Percentiles rank a stretch among this genome's conserved stretches.
These are phyloP conservation scores for Sporisorium graminicola DNA, from an alignment of 1,284 basidiomycete genomes.

Conservation along the genomic window DNA sequence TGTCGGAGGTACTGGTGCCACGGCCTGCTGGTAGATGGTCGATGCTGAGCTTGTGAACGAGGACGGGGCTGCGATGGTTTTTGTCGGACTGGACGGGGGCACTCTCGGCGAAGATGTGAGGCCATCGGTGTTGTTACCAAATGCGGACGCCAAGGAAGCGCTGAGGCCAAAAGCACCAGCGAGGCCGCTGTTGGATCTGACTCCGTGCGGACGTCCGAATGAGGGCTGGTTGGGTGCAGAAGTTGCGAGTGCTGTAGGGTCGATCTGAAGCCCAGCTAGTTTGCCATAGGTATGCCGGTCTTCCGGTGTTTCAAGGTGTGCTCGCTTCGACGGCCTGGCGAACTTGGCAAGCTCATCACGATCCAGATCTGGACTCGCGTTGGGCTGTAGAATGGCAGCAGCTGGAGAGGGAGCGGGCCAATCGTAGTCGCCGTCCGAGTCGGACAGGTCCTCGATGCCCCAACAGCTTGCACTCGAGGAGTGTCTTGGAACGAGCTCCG, in stretches of 20 bases:
- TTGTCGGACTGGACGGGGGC: constrained; percentile 49
- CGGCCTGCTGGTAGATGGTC: constrained; percentile 35
- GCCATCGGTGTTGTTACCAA: constrained; percentile 10
- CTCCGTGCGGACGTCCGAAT: constrained; percentile 11
- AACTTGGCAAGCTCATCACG: constrained; percentile 44
- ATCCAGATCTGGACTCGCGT: constrained; percentile 26
- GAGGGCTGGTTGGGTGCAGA: constrained; percentile 12
- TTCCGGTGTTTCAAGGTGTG: constrained; percentile 41
- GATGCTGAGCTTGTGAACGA: constrained; percentile 18
- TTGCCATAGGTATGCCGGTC: constrained; percentile 47
- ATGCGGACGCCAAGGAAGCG: constrained; percentile 19
- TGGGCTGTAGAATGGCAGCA: not conserved
- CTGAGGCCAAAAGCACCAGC: constrained; percentile 40
- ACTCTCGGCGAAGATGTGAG: constrained; percentile 28
- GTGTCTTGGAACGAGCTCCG: constrained; percentile 37
- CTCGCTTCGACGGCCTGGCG: constrained; percentile 34
- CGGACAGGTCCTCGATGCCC: constrained; percentile 48
- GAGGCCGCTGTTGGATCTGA: constrained; percentile 30
- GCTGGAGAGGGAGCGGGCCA: constrained; percentile 17
- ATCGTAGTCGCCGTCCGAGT: constrained; percentile 51
- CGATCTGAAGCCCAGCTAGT: constrained; percentile 43
- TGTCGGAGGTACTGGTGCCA: constrained; percentile 42
- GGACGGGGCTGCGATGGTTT: constrained; percentile 10
- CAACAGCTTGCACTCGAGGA: constrained; percentile 50
- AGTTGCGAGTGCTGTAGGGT: constrained; percentile 9